These are phyloP conservation scores for Geranium brycei DNA, from an alignment of 345 rosid species.

Conservation along the genomic window DNA sequence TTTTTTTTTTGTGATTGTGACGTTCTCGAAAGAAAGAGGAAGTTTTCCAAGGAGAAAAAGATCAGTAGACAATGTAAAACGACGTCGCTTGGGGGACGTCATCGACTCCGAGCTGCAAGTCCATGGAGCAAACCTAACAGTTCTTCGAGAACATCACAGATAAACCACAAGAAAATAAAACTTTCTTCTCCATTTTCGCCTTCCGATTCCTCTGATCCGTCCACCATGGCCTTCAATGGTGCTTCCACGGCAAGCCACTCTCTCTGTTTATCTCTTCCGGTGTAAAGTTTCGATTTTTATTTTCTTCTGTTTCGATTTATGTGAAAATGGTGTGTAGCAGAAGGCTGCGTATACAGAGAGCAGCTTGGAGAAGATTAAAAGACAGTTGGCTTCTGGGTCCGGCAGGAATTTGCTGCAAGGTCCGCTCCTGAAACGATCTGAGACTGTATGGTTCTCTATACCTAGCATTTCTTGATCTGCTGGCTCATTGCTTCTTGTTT, in stretches of 20 bases:
- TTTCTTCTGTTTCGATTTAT: background rate
- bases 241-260: conserved; percentile 55
- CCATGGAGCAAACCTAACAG: background rate
- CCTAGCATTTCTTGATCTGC: background rate
- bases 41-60: too few species aligned
- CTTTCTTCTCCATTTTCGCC: background rate
- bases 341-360: conserved; percentile 45
- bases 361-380: conserved; percentile 93
- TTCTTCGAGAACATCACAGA: background rate
- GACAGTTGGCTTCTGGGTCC: conserved; percentile 89
- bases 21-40: too few species aligned
- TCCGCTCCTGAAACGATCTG: conserved; percentile 96
- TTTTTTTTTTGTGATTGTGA: too few species aligned
- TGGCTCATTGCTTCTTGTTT: background rate
- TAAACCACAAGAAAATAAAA: background rate
- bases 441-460: conserved; percentile 43
- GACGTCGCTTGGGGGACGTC: background rate
- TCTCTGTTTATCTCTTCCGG: conserved; percentile 5
- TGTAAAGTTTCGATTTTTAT: conserved; percentile 2
- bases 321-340: conserved; percentile 23
- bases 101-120: background rate
- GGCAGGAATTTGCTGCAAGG: conserved; percentile 85
- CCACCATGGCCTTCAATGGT: conserved; percentile 73
- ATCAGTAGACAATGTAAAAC: too few species aligned
- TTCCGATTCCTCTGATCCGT: conserved; percentile 16